Base-by-base conservation (phyloP, 129 eudicot species). In the Escallonia rubra region DNA sequence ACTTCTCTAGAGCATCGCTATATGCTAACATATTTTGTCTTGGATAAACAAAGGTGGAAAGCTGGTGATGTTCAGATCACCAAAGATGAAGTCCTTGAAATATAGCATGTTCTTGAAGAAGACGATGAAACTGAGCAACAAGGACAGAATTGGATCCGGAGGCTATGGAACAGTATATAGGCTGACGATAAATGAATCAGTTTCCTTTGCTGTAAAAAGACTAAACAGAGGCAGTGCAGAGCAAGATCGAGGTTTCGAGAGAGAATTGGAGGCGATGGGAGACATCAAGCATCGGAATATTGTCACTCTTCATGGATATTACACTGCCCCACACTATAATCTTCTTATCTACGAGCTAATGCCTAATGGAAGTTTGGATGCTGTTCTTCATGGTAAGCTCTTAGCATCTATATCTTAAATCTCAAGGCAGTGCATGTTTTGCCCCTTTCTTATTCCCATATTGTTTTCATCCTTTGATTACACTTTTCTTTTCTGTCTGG, bases 251-350 rank as follows among this genome's bases (percentile, higher is more conserved):
- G 98, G 96, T 57, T 93, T 93, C 52, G 96, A 89, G 76, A 84
- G 98, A 73, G 98, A 93, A 57, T 72, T 93, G 75, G 95, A 86
- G 81, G 89, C 98, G 4, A 93, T 93, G 96, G 95, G 88, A 0
- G 98, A 89, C 70, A 93, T 93, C 44, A 93, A 93, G 75, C 98
- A 93, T 76, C 71, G 95, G 4, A 93, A 93, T 69, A 84, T 89
- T 42, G 86, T 89, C 7, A 81, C 83, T 11, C 96, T 93, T 45
- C 79, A 82, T 71, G 98, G 98, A 71, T 93, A 93, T 64, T 93
- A 89, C 76, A 86, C 80, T 41, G 84, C 96, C 7, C 80, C 88
- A 16, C 79, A 80, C 48, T 93, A 77, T 59, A 86, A 93, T 74
- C 88, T 93, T 62, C 90, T 93, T 68, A 80, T 93, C 23, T 93